phyloP scores from a whole-genome alignment of 1,284 basidiomycete species.

The Puccinia brachypodii region DNA sequence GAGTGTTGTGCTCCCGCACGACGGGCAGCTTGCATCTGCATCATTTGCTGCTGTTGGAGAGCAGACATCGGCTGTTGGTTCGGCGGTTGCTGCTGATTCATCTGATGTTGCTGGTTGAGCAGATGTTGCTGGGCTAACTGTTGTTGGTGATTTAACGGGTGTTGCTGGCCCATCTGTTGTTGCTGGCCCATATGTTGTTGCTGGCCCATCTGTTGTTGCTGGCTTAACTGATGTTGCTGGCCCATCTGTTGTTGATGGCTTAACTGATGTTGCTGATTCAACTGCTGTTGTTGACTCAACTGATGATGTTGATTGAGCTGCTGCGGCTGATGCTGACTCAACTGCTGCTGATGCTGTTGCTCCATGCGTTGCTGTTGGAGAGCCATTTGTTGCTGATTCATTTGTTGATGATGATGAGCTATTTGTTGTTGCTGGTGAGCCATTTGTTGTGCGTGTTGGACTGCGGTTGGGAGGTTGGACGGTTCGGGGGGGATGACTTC shows the following conservation, averaged over 20 bases:
- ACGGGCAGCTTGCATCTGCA: slow-evolving; percentile 25
- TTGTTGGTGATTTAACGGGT: background rate
- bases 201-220: background rate
- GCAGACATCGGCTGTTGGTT: background rate
- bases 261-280: slow-evolving; percentile 12
- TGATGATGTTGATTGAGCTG: background rate
- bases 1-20: background rate
- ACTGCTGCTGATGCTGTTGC: background rate
- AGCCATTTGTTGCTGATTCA: slow-evolving; percentile 5
- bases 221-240: slow-evolving; percentile 2
- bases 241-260: slow-evolving; percentile 9
- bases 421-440: background rate
- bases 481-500: background rate
- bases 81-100: background rate
- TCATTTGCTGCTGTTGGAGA: slow-evolving; percentile 23
- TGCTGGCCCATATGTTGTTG: background rate
- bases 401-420: slow-evolving; percentile 18
- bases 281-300: background rate
- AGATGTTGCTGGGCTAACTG: background rate
- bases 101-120: background rate
- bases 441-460: slow-evolving; percentile 8
- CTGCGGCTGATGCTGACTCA: background rate
- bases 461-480: background rate
- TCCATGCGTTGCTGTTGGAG: slow-evolving; percentile 19
- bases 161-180: background rate